Percentiles rank a stretch among this genome's conserved stretches.
phyloP scores from a whole-genome alignment of 176 grass and related monocot genomes.

The Phoenix dactylifera region DNA sequence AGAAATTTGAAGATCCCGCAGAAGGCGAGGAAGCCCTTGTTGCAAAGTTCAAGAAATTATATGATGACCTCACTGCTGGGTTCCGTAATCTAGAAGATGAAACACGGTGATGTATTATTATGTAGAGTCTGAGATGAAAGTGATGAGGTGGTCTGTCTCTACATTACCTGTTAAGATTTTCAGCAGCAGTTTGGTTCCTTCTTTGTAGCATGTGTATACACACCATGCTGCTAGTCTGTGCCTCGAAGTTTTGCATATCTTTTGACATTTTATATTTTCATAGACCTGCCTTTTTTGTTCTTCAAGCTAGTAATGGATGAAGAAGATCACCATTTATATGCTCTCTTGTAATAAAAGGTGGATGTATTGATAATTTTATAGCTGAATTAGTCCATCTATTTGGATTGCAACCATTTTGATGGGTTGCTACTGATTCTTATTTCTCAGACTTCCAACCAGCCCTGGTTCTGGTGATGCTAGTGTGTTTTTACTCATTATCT shows the following conservation, averaged over 20 bases:
- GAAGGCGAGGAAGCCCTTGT: slow-evolving; percentile 63
- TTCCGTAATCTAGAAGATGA: slow-evolving; percentile 96
- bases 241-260: no score
- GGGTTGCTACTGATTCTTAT: no score
- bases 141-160: slow-evolving; percentile 3
- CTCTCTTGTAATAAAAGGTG: slow-evolving; percentile 35
- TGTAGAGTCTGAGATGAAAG: neutral
- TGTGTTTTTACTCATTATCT: no score
- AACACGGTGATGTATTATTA: slow-evolving; percentile 41
- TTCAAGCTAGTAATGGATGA: slow-evolving; percentile 11
- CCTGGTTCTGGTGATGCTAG: no score
- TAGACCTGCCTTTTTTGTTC: slow-evolving; percentile 16
- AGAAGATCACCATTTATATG: slow-evolving; percentile 18
- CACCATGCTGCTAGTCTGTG: no score
- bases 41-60: slow-evolving; percentile 71
- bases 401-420: no score
- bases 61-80: slow-evolving; percentile 62
- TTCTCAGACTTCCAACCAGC: no score
- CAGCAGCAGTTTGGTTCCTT: no score
- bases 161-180: no score
- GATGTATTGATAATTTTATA: slow-evolving; percentile 25
- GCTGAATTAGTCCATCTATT: no score
- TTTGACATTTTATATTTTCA: neutral
- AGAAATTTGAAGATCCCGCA: slow-evolving; percentile 88
- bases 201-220: no score